Evolutionary conservation across 768 basidiomycete species (phyloP).

Genomic region (Termitomyces sp.): DNA sequence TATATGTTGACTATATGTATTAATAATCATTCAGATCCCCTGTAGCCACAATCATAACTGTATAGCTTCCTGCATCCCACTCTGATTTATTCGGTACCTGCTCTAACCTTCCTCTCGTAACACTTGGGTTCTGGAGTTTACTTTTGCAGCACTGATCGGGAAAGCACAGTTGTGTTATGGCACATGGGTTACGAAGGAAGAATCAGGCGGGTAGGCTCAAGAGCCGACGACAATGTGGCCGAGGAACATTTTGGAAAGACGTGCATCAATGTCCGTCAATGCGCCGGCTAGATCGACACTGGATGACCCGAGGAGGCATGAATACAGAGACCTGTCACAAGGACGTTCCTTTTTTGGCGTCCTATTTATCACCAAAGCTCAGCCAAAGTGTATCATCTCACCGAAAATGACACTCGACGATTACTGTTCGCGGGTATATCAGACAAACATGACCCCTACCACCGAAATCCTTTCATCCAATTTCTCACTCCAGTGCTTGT

Average conservation of each 20-base stretch:
- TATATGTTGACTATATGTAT: slow-evolving; percentile 4
- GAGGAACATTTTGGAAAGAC: background rate
- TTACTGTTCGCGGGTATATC: background rate
- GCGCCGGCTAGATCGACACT: background rate
- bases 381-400: too few species aligned
- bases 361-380: too few species aligned
- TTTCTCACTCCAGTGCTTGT: background rate
- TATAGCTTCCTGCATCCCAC: background rate
- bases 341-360: too few species aligned
- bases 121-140: background rate
- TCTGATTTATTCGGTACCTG: background rate
- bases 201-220: background rate
- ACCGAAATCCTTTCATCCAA: background rate
- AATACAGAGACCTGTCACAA: background rate
- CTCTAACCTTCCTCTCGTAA: background rate
- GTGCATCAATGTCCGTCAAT: background rate
- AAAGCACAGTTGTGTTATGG: background rate
- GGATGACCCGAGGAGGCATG: background rate
- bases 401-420: background rate
- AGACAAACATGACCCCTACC: background rate
- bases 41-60: slow-evolving; percentile 9
- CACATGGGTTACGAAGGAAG: background rate
- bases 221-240: background rate
- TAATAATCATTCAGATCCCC: slow-evolving; percentile 1
- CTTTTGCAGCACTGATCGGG: background rate